A percentile compares a stretch with the other conserved stretches of the same genome.
Evolutionary conservation across 2,329 filamentous ascomycete species (phyloP).

Genomic region (Purpureocillium takamizusanense): DNA sequence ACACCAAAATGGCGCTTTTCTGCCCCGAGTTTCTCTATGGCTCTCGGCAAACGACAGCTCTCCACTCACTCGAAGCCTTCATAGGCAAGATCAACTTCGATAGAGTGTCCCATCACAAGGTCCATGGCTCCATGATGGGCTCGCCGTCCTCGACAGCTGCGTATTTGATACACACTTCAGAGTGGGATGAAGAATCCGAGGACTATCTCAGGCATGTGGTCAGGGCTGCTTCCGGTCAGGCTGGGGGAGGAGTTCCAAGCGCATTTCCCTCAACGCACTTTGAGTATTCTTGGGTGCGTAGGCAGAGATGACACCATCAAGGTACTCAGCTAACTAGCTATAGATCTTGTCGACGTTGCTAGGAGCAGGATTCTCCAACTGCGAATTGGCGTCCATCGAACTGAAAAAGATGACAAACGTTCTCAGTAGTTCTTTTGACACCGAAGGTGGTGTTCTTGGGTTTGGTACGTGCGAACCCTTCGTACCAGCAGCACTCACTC

Average conservation of each 20-base stretch:
- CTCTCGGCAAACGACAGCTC: neutral
- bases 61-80: conserved; percentile 10
- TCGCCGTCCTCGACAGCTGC: conserved; percentile 11
- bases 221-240: neutral
- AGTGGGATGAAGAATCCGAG: conserved; percentile 10
- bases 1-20: conserved; percentile 1
- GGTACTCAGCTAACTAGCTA: neutral
- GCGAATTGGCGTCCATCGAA: conserved; percentile 2
- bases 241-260: conserved; percentile 6
- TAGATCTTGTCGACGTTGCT: conserved; percentile 4
- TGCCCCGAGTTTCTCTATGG: neutral
- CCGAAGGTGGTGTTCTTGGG: conserved; percentile 5
- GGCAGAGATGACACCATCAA: neutral
- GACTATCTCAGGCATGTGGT: conserved; percentile 7
- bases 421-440: neutral
- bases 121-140: conserved; percentile 10
- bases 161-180: conserved; percentile 8
- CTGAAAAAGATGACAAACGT: conserved; percentile 1
- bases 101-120: conserved; percentile 4
- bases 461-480: conserved; percentile 4
- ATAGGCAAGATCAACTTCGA: conserved; percentile 10
- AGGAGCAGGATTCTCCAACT: conserved; percentile 1
- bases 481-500: neutral
- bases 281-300: conserved; percentile 2
- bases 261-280: conserved; percentile 7